phyloP scores from a whole-genome alignment of 73 alveolate species.

The Paramecium octaurelia region DNA sequence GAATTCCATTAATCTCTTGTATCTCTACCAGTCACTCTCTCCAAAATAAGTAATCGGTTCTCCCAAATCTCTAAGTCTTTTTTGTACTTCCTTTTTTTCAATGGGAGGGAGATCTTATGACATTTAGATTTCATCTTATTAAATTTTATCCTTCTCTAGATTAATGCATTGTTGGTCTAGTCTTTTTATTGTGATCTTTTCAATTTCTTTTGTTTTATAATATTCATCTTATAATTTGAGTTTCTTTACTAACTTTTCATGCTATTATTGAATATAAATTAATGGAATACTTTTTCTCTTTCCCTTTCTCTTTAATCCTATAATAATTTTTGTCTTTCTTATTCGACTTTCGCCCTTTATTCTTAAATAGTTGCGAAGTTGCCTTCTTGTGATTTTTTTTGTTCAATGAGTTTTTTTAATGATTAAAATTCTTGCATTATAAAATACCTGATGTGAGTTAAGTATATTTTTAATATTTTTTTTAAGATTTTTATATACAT shows the following conservation, averaged over 20 bases:
- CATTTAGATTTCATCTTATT: neutral
- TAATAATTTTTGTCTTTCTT: neutral
- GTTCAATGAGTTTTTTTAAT: neutral
- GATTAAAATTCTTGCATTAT: neutral
- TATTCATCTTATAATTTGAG: neutral
- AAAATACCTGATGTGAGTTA: conserved; percentile 37
- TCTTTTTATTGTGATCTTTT: neutral
- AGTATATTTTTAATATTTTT: conserved; percentile 7
- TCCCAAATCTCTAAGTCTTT: conserved; percentile 53
- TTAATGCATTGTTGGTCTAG: neutral
- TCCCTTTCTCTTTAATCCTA: neutral
- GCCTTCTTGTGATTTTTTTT: neutral
- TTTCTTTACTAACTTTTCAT: conserved; percentile 21
- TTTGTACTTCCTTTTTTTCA: conserved; percentile 40
- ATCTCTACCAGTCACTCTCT: conserved; percentile 74
- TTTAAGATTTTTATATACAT: conserved; percentile 3
- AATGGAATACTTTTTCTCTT: neutral
- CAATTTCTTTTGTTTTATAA: neutral
- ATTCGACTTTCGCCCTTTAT: neutral
- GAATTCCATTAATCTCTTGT: conserved; percentile 60
- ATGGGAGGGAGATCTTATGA: conserved; percentile 55
- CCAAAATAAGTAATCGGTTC: conserved; percentile 75
- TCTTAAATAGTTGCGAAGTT: neutral
- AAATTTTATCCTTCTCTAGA: neutral
- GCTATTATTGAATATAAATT: neutral